Base-by-base conservation (phyloP, 106 monocot species). In the Phalaenopsis equestris region DNA sequence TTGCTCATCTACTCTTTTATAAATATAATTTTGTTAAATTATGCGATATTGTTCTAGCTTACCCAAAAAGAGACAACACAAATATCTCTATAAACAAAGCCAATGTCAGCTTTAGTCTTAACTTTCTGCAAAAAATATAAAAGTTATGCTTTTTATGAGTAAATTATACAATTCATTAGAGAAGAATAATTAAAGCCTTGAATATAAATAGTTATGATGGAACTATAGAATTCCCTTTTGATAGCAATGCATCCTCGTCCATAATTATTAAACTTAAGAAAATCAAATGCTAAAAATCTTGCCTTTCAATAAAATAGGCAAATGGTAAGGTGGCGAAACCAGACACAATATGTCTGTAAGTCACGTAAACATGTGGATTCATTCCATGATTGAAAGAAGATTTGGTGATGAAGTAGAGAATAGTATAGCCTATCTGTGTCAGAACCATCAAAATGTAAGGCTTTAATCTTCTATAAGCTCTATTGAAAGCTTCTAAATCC, bases 261-360 rank as follows among this genome's bases (percentile, higher is more conserved):
- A 30, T 30, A 30, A 30, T 30, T 30, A 30, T 30, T 30, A 30
- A 30, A 30, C 43, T 4, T 4, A 45, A 45, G 1, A 45, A 45
- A 45, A 45, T 6, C 10, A 52, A 12, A 52, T 52, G 15, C 52
- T 52, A 14, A 14, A 12, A 52, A 52, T 52, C 0, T 0, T 12
- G 93, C 93, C 90, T 91, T 80, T 96, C 96, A 21, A 91, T 88
- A 82, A 87, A 93, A 79, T 90, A 96, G 39, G 96, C 96, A 68
- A 96, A 91, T 38, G 96, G 96, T 24, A 41, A 78, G 86, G 90
- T 80, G 30, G 87, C 67, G 9, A 90, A 18, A 77, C 83, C 84
- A 9, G 84, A 85, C n/a, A 91, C 84, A 23, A 89, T 55, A 80
- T 93, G 88, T 41, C 96, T 77, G 67, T 96, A 93, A 10, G 96